Base-by-base conservation (phyloP, 2,329 filamentous ascomycete species). In the Teratosphaeria pseudoeucalypti region DNA sequence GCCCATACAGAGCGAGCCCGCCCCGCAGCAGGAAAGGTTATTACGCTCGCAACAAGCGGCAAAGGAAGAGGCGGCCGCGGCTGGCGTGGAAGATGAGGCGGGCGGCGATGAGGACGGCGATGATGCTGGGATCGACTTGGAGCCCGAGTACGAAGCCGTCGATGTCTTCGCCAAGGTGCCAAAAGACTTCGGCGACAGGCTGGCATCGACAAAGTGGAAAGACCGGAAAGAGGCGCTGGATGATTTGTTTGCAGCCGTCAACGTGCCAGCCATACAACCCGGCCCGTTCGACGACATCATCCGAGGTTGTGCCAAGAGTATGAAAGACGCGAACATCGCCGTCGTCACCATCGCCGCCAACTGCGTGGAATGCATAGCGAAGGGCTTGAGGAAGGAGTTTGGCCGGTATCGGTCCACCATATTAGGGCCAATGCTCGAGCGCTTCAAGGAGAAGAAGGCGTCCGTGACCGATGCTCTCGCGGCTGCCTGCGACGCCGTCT, bases 311-410 rank as follows among this genome's bases (percentile, higher is more conserved):
- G 92, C 94, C 53, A 99, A 97, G 75, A 90, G 85, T 67, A 99
- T 99, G 94, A 99, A 99, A 75, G 95, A 99, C 67, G 94, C 95
- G 67, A 99, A 99, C 71, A 88, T 99, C 66, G 88, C 90, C 5
- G 94, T 97, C 55, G 94, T 96, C 23, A 94, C 88, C 1, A 87
- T 94, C 64, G 92, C 95, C 6, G 94, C 92, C 2, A 92, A 95
- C 68, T 96, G 92, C 74, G 88, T 96, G 37, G 92, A 97, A 69
- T 82, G 88, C 32, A 78, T 99, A 29, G 92, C 92, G 54, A 94
- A 90, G 68, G 94, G 94, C 55, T 73, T 99, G 62, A 86, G 90
- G 53, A 86, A 83, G 67, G 77, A 81, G 27, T 99, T 95, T 71
- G 80, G 77, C 57, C 96, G 89, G 74, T 90, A 99, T 72, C 85